phyloP scores from a whole-genome alignment of 495 filamentous ascomycete genomes.

The Hypoxylon trugodes region DNA sequence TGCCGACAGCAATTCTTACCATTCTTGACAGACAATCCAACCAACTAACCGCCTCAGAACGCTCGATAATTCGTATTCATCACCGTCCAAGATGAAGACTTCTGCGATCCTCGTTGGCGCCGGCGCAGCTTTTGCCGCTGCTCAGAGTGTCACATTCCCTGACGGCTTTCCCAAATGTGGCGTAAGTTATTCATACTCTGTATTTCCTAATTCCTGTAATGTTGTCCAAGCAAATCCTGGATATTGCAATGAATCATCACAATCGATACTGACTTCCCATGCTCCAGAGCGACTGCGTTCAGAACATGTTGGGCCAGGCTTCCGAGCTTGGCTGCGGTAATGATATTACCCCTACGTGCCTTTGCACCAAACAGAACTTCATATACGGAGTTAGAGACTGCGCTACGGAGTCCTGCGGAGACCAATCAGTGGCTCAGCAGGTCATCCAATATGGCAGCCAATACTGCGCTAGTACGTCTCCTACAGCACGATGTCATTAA shows the following conservation, averaged over 20 bases:
- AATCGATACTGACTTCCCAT: constrained; percentile 15
- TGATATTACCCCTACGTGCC: constrained; percentile 66
- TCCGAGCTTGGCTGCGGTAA: constrained; percentile 67
- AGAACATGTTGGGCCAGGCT: constrained; percentile 75
- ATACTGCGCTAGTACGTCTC: constrained; percentile 44
- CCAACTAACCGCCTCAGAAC: too few relatives aligned
- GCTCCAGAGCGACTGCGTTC: constrained; percentile 71
- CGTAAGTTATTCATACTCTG: constrained; percentile 46
- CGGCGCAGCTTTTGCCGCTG: constrained; percentile 42
- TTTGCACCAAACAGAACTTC: constrained; percentile 76
- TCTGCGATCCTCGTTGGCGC: constrained; percentile 43
- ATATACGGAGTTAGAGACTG: constrained; percentile 82
- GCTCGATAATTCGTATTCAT: constrained; percentile 13
- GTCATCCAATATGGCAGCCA: constrained; percentile 48
- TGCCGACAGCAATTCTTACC: constrained; percentile 44
- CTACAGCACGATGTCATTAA: neutral
- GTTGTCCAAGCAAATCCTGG: too few relatives aligned
- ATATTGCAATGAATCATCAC: too few relatives aligned
- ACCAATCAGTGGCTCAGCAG: constrained; percentile 37
- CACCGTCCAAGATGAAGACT: constrained; percentile 52
- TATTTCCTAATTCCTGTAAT: neutral
- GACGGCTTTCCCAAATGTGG: constrained; percentile 47
- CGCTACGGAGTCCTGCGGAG: constrained; percentile 69
- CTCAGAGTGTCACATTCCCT: constrained; percentile 39
- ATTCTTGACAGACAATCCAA: constrained; percentile 28